Base-by-base conservation (phyloP, 1,284 basidiomycete species). In the Porogramme epimiltina region DNA sequence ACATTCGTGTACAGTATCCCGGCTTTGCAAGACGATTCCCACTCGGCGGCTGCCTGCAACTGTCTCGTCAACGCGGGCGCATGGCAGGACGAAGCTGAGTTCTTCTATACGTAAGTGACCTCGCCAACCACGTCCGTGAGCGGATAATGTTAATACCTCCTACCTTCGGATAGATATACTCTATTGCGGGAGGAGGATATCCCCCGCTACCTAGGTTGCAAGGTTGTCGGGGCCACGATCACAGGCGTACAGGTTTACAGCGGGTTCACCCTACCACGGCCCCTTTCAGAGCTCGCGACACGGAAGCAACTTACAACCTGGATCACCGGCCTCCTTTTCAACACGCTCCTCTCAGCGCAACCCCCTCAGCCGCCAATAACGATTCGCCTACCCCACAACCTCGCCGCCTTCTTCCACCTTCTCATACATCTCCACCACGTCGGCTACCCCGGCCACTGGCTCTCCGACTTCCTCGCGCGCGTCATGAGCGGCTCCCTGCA, bases 251-350 rank as follows among this genome's bases (percentile, higher is more conserved):
- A 68, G 22, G 52, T 55, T 15, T 44, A 68, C 6, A 52, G 60
- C 4, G 25, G 47, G 4, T 50, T 63, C 15, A 24, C 53, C n/a
- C 43, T 65, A 11, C 66, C 66, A 18, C 58, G 59, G 2, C 67
- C 67, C 0, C 56, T 71, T 22, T 47, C 62, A 11, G 47, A 63
- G 23, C 61, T 74, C 11, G 67, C 69, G 0, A 67, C 69, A 11
- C 66, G 67, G 48, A 62, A 63, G 37, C 64, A 72, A 49, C 62
- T 70, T 36, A 60, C 51, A 15, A 62, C 65, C 20, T 77, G 74
- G 74, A 68, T 77, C 50, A 67, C 69, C n/a, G 62, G 68, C 47
- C 59, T 71, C 33, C 63, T 73, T 44, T 64, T 76, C 48, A 67
- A 65, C 54, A 70, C 66, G n/a, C 50, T 71, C 54, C 60, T 63